Evolutionary conservation across 371 early-diverging fungal species (phyloP), one percentile per base, ranked within the genome.

Genomic region (Capniomyces stellatus): DNA sequence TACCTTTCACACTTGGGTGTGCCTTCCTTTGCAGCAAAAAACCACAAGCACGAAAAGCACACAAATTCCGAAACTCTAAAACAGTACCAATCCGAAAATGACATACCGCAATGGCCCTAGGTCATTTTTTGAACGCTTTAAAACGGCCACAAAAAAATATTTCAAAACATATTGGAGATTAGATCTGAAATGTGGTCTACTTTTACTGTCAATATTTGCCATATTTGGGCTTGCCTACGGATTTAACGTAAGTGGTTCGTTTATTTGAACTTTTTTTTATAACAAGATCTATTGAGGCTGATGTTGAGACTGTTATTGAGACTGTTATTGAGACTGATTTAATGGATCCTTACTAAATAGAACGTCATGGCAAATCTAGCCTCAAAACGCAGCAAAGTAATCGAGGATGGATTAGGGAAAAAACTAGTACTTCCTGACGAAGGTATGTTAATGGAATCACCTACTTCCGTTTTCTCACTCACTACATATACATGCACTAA

Each of bases 341-440:
- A n/a, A n/a, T n/a, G n/a, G n/a, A 67, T 49, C 66, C 12, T 48
- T 6, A 63, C 50, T 64, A 60, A 25, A 66, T 69, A 48, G 76
- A 73, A 73, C 58, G 75, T 77, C 40, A 67, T 76, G 68, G 72
- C 77, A 44, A 77, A 76, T 50, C 63, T 73, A 3, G 77, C 77
- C 0, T 74, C 73, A n/a, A 66, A 71, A 54, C 69, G 74, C 22
- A 73, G 75, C 54, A 70, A 62, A 28, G 57, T 61, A 40, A 71
- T 74, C 23, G 68, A 66, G 35, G 59, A 65, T 42, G 53, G 29
- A 15, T 54, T 67, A 29, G 68, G 68, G 23, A 30, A n/a, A 18
- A 54, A 67, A n/a, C 61, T 58, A 24, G 61, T 65, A 12, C 58
- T 77, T 21, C 60, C 64, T 3, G 75, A 76, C 48, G 66, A 73